Evolutionary conservation across 2,329 filamentous ascomycete genomes (phyloP).

Genomic region (Pseudocercospora eumusae): DNA sequence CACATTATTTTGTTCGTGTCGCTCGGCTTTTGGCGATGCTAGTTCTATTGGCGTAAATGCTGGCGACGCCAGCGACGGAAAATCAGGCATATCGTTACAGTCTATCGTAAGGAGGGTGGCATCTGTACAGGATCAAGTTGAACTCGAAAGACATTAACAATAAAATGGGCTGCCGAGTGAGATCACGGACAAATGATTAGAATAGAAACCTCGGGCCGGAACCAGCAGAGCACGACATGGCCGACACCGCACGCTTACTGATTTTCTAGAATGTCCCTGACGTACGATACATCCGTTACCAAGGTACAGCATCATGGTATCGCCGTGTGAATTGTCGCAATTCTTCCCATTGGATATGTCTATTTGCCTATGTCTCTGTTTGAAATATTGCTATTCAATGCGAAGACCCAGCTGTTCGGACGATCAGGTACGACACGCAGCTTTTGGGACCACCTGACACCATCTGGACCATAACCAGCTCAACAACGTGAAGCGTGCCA

Average conservation of each 20-base stretch:
- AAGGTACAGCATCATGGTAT: background rate
- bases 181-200: slow-evolving; percentile 8
- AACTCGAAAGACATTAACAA: background rate
- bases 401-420: background rate
- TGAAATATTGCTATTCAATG: background rate
- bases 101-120: background rate
- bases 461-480: background rate
- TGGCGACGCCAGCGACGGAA: slow-evolving; percentile 53
- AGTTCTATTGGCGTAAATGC: slow-evolving; percentile 50
- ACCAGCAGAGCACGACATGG: slow-evolving; percentile 3
- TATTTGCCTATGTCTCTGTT: background rate
- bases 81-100: slow-evolving; percentile 51
- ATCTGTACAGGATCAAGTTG: background rate
- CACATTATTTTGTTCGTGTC: slow-evolving; percentile 37
- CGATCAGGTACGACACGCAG: background rate
- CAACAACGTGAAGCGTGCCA: background rate
- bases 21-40: slow-evolving; percentile 54
- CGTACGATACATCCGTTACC: background rate
- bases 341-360: background rate
- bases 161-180: background rate
- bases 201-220: slow-evolving; percentile 1
- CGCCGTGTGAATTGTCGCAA: background rate
- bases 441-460: background rate
- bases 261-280: too few relatives aligned
- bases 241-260: background rate